phyloP scores from a whole-genome alignment of 2,329 filamentous ascomycete species.

The Salinomyces thailandicus region DNA sequence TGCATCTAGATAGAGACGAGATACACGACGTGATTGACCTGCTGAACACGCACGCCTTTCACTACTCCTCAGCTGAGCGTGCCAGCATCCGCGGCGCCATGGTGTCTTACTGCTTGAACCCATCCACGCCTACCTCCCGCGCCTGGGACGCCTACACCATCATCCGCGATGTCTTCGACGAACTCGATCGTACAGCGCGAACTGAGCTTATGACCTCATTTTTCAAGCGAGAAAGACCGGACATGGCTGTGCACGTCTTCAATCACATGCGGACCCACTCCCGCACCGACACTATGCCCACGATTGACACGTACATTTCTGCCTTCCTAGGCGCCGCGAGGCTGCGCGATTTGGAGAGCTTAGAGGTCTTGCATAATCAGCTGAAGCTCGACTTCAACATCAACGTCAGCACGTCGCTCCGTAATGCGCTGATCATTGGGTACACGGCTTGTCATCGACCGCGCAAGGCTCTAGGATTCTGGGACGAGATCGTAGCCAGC shows the following conservation, averaged over 20 bases:
- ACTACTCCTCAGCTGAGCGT: constrained; percentile 61
- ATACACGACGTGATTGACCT: constrained; percentile 71
- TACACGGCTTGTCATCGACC: constrained; percentile 61
- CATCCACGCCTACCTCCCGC: constrained; percentile 50
- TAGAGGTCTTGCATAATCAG: constrained; percentile 80
- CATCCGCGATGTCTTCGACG: constrained; percentile 49
- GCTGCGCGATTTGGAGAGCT: constrained; percentile 40
- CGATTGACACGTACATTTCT: constrained; percentile 61
- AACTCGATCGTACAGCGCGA: constrained; percentile 54
- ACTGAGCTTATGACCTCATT: constrained; percentile 71
- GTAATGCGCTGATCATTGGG: constrained; percentile 80
- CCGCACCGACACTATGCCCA: constrained; percentile 54
- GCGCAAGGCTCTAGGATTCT: constrained; percentile 62
- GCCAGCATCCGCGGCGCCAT: constrained; percentile 55
- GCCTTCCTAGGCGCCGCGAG: constrained; percentile 61
- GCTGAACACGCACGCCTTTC: constrained; percentile 62
- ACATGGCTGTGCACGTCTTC: constrained; percentile 81
- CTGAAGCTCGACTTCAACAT: constrained; percentile 83
- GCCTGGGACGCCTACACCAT: constrained; percentile 52
- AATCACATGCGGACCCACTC: constrained; percentile 83
- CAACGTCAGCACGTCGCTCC: constrained; percentile 62
- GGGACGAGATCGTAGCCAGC: constrained; percentile 71
- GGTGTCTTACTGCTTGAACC: constrained; percentile 56
- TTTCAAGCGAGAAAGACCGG: constrained; percentile 64
- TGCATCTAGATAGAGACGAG: constrained; percentile 67